Conservation (phyloP, 768 basidiomycete genomes). For the Termitomyces sp. region DNA sequence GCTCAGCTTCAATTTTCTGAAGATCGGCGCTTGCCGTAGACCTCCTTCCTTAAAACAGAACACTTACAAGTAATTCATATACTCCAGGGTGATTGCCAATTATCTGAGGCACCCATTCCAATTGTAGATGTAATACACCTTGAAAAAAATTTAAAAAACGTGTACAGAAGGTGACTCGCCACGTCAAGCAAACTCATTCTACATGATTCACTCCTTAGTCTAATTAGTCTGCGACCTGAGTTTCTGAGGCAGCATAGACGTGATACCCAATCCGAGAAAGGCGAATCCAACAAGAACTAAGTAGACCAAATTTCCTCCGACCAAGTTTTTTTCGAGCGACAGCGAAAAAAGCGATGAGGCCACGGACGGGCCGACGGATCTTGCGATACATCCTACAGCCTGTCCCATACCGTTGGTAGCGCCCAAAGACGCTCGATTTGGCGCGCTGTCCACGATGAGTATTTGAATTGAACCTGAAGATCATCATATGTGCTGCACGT, state of each 20-base stretch:
- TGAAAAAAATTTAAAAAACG: no score
- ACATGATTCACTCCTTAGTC: not conserved
- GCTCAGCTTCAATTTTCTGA: not conserved
- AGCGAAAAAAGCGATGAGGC: conserved; percentile 40
- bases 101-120: no score
- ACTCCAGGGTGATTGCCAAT: no score
- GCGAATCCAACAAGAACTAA: conserved; percentile 18
- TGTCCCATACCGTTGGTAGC: conserved; percentile 55
- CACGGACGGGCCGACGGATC: conserved; percentile 35
- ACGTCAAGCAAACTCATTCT: not conserved
- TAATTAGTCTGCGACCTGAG: conserved; percentile 3
- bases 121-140: no score
- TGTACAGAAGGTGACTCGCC: not conserved
- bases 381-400: conserved; percentile 40
- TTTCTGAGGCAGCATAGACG: conserved; percentile 12
- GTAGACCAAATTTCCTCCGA: conserved; percentile 34
- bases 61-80: no score
- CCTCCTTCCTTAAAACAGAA: no score
- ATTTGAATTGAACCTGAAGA: conserved; percentile 43
- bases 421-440: conserved; percentile 36
- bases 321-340: conserved; percentile 29
- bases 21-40: not conserved
- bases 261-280: conserved; percentile 10
- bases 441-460: conserved; percentile 41
- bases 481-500: not conserved